A percentile compares a stretch with the other conserved stretches of the same genome.
Evolutionary conservation across 768 basidiomycete species (phyloP).

Genomic region (Leccinum incarnatum): DNA sequence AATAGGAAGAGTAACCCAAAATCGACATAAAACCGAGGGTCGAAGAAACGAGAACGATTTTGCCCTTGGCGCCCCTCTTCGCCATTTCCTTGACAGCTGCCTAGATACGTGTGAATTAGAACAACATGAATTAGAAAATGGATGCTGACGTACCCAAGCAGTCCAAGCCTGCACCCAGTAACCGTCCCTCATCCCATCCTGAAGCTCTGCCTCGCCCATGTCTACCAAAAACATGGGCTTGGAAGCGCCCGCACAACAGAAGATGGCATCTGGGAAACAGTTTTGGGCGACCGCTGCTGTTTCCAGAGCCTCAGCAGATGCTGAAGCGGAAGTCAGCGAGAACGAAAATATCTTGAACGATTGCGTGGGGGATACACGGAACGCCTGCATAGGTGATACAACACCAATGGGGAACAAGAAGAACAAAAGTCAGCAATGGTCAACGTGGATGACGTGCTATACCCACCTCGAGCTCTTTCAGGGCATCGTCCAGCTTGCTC

Average conservation of each 20-base stretch:
- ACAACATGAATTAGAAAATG: not conserved
- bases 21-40: conserved; percentile 73
- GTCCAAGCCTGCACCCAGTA: conserved; percentile 48
- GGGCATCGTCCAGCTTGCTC: conserved; percentile 56
- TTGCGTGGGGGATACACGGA: conserved; percentile 56
- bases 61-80: conserved; percentile 53
- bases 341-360: conserved; percentile 64
- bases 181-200: conserved; percentile 35
- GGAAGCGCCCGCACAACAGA: conserved; percentile 74
- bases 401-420: not conserved
- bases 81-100: conserved; percentile 67
- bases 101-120: conserved; percentile 33
- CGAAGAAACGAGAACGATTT: conserved; percentile 75
- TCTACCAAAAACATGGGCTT: conserved; percentile 77
- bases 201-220: conserved; percentile 55
- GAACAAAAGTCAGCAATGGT: not conserved
- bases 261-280: conserved; percentile 68
- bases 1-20: conserved; percentile 75
- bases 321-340: conserved; percentile 50
- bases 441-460: no score
- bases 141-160: conserved; percentile 34
- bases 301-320: conserved; percentile 60
- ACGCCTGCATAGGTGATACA: conserved; percentile 36
- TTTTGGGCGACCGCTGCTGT: conserved; percentile 57
- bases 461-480: conserved; percentile 63